A percentile compares a stretch with the other conserved stretches of the same genome.
phyloP scores from a whole-genome alignment of 345 rosid genomes.

The Gossypium turneri region DNA sequence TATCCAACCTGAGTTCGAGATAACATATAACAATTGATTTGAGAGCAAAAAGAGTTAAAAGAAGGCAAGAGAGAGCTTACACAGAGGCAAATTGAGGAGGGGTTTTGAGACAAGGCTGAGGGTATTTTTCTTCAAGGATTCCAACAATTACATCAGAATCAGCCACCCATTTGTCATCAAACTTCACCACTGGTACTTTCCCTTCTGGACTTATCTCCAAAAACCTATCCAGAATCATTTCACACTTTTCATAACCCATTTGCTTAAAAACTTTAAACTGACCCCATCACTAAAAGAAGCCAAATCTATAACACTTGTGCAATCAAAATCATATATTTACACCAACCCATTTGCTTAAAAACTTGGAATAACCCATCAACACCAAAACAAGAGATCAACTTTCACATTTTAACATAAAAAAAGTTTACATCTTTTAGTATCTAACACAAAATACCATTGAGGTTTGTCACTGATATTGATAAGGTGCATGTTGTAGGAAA shows the following conservation, averaged over 20 bases:
- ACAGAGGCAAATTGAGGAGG: slow-evolving; percentile 65
- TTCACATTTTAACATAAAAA: background rate
- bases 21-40: slow-evolving; percentile 33
- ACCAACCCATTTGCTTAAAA: slow-evolving; percentile 16
- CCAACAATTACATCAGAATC: slow-evolving; percentile 83
- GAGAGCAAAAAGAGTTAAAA: background rate
- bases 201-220: slow-evolving; percentile 72
- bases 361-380: background rate
- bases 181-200: slow-evolving; percentile 71
- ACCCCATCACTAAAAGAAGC: too few relatives aligned
- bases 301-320: background rate
- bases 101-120: slow-evolving; percentile 62
- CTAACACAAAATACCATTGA: slow-evolving; percentile 46
- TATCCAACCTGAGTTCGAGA: too few relatives aligned
- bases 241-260: slow-evolving; percentile 14
- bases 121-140: slow-evolving; percentile 75
- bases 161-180: slow-evolving; percentile 76
- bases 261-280: background rate
- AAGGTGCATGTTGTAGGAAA: slow-evolving; percentile 53
- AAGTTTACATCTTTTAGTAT: slow-evolving; percentile 8
- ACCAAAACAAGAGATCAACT: background rate
- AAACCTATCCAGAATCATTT: slow-evolving; percentile 43
- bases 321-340: slow-evolving; percentile 5
- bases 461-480: slow-evolving; percentile 63
- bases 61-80: slow-evolving; percentile 29